These are phyloP conservation scores for Microcera coccophila DNA, from an alignment of 2,329 filamentous ascomycete genomes.

Conservation along the genomic window DNA sequence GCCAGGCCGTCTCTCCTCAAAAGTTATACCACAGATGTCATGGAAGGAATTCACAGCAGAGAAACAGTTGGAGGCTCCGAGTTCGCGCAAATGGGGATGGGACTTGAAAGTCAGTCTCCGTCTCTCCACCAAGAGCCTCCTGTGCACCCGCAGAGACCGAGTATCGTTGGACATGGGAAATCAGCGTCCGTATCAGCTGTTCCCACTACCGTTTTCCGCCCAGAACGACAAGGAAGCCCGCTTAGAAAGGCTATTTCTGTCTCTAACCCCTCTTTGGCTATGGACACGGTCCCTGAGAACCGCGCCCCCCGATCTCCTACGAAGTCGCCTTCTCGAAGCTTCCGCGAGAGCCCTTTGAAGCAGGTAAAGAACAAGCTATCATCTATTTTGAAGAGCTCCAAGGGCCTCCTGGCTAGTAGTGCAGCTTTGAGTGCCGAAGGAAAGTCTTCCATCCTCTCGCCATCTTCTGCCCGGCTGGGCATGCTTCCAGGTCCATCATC, in stretches of 20 bases:
- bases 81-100: constrained; percentile 9
- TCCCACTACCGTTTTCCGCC: constrained; percentile 22
- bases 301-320: constrained; percentile 44
- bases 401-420: constrained; percentile 78
- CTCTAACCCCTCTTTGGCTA: constrained; percentile 51
- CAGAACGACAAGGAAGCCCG: constrained; percentile 20
- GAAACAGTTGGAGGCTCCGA: constrained; percentile 46
- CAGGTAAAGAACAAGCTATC: constrained; percentile 91
- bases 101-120: constrained; percentile 13
- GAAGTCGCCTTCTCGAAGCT: constrained; percentile 54
- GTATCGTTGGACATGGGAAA: constrained; percentile 46
- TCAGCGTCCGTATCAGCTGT: constrained; percentile 60
- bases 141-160: constrained; percentile 15
- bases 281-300: constrained; percentile 41
- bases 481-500: constrained; percentile 44
- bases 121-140: neutral
- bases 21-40: constrained; percentile 58
- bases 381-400: constrained; percentile 84
- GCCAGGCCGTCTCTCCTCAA: constrained; percentile 54
- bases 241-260: constrained; percentile 60
- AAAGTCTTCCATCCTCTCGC: constrained; percentile 55
- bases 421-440: constrained; percentile 60
- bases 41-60: constrained; percentile 53
- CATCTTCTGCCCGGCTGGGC: constrained; percentile 46
- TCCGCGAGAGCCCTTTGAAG: constrained; percentile 76